Percentiles rank a stretch among this genome's conserved stretches.
Evolutionary conservation across 129 eudicot species (phyloP).

Genomic region (Chrysanthemum lavandulifolium): DNA sequence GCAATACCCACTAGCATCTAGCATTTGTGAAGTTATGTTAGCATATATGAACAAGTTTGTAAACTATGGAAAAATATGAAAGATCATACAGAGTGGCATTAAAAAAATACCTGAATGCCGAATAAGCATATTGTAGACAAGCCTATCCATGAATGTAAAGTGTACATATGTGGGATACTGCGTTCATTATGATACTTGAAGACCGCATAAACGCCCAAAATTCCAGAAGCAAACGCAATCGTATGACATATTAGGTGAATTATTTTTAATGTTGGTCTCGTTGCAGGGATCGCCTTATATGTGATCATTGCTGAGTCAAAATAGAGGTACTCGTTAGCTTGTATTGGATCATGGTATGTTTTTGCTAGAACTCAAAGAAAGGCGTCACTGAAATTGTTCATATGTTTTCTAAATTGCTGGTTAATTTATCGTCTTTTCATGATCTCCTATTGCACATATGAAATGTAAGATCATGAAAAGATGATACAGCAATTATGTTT

Average conservation of each 20-base stretch:
- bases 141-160: slow-evolving; percentile 86
- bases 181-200: slow-evolving; percentile 61
- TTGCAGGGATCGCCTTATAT: slow-evolving; percentile 52
- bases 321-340: slow-evolving; percentile 3
- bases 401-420: too few relatives aligned
- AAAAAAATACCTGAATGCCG: slow-evolving; percentile 54
- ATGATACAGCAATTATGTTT: too few relatives aligned
- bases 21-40: slow-evolving; percentile 12
- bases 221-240: slow-evolving; percentile 55
- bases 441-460: too few relatives aligned
- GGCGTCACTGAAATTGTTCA: too few relatives aligned
- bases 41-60: slow-evolving; percentile 4
- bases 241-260: slow-evolving; percentile 50
- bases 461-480: too few relatives aligned
- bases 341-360: not conserved
- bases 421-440: too few relatives aligned
- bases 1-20: slow-evolving; percentile 53
- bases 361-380: not conserved
- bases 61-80: not conserved
- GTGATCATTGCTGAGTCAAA: slow-evolving; percentile 55
- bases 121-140: slow-evolving; percentile 59
- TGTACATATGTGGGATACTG: slow-evolving; percentile 47
- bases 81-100: not conserved
- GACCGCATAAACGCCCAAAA: slow-evolving; percentile 57
- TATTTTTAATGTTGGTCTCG: slow-evolving; percentile 39